Conservation (phyloP, 495 filamentous ascomycete genomes). For the Delitschia confertaspora region DNA sequence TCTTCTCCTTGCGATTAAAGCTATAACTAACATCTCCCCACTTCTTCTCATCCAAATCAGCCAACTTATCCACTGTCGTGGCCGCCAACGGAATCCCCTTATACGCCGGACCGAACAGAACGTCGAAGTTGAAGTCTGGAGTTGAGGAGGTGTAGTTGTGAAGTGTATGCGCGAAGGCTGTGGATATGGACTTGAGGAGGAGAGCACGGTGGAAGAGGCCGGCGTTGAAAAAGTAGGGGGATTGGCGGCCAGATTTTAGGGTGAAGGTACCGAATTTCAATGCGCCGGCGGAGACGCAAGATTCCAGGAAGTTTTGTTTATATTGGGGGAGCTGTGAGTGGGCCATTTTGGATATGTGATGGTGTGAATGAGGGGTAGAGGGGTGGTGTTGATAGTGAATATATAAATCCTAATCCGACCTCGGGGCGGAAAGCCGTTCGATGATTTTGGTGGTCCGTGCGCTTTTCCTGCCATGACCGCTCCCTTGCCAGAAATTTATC, state of each 20-base stretch:
- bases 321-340: conserved; percentile 29
- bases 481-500: conserved; percentile 18
- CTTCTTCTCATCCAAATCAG: conserved; percentile 47
- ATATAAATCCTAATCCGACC: not conserved
- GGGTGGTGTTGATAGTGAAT: not conserved
- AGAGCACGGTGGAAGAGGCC: conserved; percentile 71
- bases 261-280: conserved; percentile 83
- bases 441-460: conserved; percentile 7
- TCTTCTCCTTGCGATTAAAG: conserved; percentile 92
- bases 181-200: conserved; percentile 61
- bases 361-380: not conserved
- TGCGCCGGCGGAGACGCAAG: conserved; percentile 62
- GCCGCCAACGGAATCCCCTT: conserved; percentile 89
- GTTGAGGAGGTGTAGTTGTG: conserved; percentile 33
- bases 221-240: conserved; percentile 98
- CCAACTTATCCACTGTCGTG: conserved; percentile 59
- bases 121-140: conserved; percentile 49
- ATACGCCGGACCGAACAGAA: conserved; percentile 83
- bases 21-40: conserved; percentile 62
- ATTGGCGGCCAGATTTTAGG: conserved; percentile 84
- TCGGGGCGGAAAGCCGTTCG: conserved; percentile 3
- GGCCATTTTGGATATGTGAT: not conserved
- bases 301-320: conserved; percentile 62
- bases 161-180: conserved; percentile 74
- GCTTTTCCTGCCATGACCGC: conserved; percentile 1